Evolutionary conservation across 179 eudicot species (phyloP).

Genomic region (Camellia oleifera): DNA sequence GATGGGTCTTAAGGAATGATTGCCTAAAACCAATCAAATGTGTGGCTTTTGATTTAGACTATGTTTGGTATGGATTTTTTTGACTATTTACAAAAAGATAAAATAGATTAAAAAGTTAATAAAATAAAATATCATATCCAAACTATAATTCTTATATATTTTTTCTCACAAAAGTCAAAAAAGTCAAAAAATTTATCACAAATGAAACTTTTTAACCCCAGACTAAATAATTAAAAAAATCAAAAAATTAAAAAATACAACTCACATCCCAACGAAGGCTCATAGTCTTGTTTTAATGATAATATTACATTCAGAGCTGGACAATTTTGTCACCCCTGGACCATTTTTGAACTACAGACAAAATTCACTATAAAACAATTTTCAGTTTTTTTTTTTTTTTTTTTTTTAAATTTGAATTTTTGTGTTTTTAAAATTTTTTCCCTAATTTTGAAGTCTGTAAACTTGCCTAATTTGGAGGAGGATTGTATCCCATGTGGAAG

Average conservation of each 20-base stretch:
- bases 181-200: too few species aligned
- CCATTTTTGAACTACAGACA: slow-evolving; percentile 7
- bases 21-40: too few species aligned
- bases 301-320: background rate
- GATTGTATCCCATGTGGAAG: background rate
- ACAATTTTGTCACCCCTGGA: slow-evolving; percentile 16
- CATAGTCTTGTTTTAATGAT: background rate
- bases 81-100: too few species aligned
- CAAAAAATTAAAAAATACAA: too few species aligned
- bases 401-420: background rate
- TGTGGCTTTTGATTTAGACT: too few species aligned
- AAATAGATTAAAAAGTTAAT: background rate
- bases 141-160: too few species aligned
- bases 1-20: background rate
- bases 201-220: too few species aligned
- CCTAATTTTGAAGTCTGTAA: background rate
- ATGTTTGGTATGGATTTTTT: too few species aligned
- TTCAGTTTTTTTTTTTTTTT: background rate
- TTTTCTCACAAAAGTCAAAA: too few species aligned
- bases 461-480: slow-evolving; percentile 19
- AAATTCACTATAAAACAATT: background rate
- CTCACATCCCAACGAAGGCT: too few species aligned
- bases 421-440: background rate
- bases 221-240: too few species aligned
- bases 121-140: too few species aligned